phyloP scores from a whole-genome alignment of 495 filamentous ascomycete species.

The Neurospora sp. region DNA sequence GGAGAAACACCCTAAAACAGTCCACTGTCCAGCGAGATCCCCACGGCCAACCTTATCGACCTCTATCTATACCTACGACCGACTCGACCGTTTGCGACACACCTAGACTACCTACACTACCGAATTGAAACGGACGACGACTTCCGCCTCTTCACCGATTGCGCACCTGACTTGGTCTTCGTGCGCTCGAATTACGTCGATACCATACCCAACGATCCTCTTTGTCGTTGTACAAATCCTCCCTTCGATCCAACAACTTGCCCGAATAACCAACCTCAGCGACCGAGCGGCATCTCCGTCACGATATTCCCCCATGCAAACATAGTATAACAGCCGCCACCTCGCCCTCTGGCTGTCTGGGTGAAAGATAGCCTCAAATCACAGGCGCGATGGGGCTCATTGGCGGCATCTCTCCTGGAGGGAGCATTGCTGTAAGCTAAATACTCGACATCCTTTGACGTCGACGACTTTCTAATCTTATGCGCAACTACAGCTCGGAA shows the following conservation, averaged over 20 bases:
- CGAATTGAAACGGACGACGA: not conserved
- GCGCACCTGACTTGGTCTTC: not conserved
- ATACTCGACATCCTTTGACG: slow-evolving; percentile 14
- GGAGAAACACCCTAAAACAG: not conserved
- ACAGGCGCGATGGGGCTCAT: slow-evolving; percentile 55
- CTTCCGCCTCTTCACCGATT: not conserved
- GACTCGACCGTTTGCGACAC: not conserved
- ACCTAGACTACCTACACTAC: not conserved
- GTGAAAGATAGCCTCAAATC: slow-evolving; percentile 13
- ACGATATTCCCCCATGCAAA: slow-evolving; percentile 12
- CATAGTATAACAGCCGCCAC: slow-evolving; percentile 8
- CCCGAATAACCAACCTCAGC: not conserved
- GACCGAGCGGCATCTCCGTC: not conserved
- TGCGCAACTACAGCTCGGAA: slow-evolving; percentile 56
- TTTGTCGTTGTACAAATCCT: not conserved
- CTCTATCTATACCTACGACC: not conserved
- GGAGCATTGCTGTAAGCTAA: slow-evolving; percentile 67
- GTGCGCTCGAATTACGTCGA: not conserved
- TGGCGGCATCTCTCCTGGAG: slow-evolving; percentile 73
- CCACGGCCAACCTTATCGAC: not conserved
- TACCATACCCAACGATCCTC: not conserved
- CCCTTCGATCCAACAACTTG: not conserved
- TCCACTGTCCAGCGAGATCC: not conserved
- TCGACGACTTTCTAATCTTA: slow-evolving; percentile 8
- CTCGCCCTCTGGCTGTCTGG: slow-evolving; percentile 14